phyloP scores from a whole-genome alignment of 306 rosid species.

The Acacia confusa region DNA sequence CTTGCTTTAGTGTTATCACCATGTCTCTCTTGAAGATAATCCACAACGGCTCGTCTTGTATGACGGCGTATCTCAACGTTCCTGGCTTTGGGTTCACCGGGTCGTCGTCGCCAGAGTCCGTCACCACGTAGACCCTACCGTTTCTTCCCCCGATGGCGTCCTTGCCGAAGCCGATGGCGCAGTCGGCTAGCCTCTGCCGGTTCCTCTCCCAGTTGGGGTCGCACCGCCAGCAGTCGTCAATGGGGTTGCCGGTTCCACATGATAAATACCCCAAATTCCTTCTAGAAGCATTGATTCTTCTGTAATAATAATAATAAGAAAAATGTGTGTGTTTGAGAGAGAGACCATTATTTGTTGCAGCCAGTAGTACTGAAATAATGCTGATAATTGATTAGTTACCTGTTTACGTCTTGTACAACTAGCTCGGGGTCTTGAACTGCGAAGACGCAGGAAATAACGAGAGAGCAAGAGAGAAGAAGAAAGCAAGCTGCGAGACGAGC shows the following conservation, averaged over 20 bases:
- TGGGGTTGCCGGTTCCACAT: constrained; percentile 84
- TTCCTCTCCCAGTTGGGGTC: constrained; percentile 71
- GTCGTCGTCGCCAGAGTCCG: constrained; percentile 71
- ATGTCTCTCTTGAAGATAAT: constrained; percentile 82
- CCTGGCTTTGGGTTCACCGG: constrained; percentile 70
- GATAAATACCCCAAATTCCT: constrained; percentile 74
- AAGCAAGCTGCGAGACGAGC: constrained; percentile 28
- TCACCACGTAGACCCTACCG: constrained; percentile 63
- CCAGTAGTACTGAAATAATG: background rate
- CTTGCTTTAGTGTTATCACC: constrained; percentile 63
- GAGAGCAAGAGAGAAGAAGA: constrained; percentile 35
- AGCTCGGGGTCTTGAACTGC: constrained; percentile 58
- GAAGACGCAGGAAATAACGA: constrained; percentile 45
- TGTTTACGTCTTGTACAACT: constrained; percentile 73
- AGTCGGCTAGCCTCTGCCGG: constrained; percentile 77
- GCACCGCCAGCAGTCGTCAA: constrained; percentile 92
- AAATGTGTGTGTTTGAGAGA: constrained; percentile 5
- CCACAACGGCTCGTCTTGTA: constrained; percentile 88
- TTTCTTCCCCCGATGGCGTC: constrained; percentile 76
- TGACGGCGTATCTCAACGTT: constrained; percentile 69
- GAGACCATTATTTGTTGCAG: background rate
- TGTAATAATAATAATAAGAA: constrained; percentile 15
- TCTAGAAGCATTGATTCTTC: constrained; percentile 74
- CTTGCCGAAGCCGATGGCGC: constrained; percentile 88
- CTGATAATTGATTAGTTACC: constrained; percentile 37